Evolutionary conservation across 106 monocot genomes (phyloP), one percentile per base, ranked within the genome.

Genomic region (Dendrobium huoshanense): DNA sequence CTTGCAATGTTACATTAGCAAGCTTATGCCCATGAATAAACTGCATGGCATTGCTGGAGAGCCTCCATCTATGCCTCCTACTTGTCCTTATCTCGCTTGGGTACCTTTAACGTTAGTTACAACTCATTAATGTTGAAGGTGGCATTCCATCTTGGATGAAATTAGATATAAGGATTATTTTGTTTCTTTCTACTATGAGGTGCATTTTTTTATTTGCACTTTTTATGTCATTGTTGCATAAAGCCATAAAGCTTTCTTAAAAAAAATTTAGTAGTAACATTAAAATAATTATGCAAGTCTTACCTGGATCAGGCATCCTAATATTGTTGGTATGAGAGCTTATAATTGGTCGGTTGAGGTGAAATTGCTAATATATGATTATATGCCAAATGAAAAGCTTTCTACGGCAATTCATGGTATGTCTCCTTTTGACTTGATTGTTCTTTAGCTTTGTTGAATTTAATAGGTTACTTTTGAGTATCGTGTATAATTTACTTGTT

Each of bases 351-450:
- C 25, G 5, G 64, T 64, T 24, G 64, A 64, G 25, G 92, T 90
- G 88, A 90, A 90, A 79, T 78, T 93, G 44, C 88, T 93, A 20
- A 78, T 93, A 19, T 90, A 90, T 74, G 90, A 93, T 70, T 93
- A 83, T 83, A 83, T 93, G 68, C 86, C 90, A 3, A 84, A 88
- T 67, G 92, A 85, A 41, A 93, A 88, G 67, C 90, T 93, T n/a
- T 83, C 90, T 51, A 40, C 86, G 20, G 90, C 88, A 44, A 78
- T 93, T 61, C 92, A 90, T 80, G 92, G 92, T 88, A 86, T 64
- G 64, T 13, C 11, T 51, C 13, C n/a, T n/a, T n/a, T n/a, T n/a
- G n/a, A n/a, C n/a, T n/a, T n/a, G n/a, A n/a, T n/a, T n/a, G n/a
- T n/a, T n/a, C n/a, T n/a, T n/a, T n/a, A n/a, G n/a, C n/a, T n/a